Percentiles rank a stretch among this genome's conserved stretches.
phyloP scores from a whole-genome alignment of 805 yeast species.

The Candida rishiriensis region DNA sequence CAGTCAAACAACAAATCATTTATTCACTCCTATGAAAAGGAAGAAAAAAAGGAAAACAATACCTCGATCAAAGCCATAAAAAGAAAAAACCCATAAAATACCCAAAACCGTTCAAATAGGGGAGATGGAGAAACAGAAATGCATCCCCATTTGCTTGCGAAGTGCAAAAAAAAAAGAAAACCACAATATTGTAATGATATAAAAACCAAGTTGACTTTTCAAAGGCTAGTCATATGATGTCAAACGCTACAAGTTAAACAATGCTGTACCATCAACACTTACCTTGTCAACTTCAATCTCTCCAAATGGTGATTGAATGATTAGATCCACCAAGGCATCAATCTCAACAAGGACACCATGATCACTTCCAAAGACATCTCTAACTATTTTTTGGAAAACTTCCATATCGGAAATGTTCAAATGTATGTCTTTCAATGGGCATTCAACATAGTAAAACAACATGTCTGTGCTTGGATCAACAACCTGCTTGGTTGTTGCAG shows the following conservation, averaged over 20 bases:
- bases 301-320: slow-evolving; percentile 30
- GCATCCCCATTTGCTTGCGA: too few relatives aligned
- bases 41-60: too few relatives aligned
- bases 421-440: slow-evolving; percentile 39
- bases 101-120: too few relatives aligned
- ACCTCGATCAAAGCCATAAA: neutral
- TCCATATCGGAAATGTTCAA: slow-evolving; percentile 37
- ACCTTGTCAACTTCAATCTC: slow-evolving; percentile 27
- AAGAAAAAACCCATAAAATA: neutral
- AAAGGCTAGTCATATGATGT: too few relatives aligned
- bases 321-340: slow-evolving; percentile 35
- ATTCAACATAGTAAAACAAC: slow-evolving; percentile 31
- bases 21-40: too few relatives aligned
- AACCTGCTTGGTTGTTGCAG: slow-evolving; percentile 33
- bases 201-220: too few relatives aligned
- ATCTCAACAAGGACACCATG: slow-evolving; percentile 37
- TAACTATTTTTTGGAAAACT: slow-evolving; percentile 39
- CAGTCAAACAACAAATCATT: too few relatives aligned
- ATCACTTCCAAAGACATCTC: slow-evolving; percentile 31
- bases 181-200: too few relatives aligned
- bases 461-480: slow-evolving; percentile 12
- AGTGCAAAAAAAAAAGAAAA: neutral
- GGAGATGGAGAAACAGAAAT: neutral
- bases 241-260: slow-evolving; percentile 10
- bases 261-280: slow-evolving; percentile 24